Evolutionary conservation across 768 basidiomycete species (phyloP).

Genomic region (Lyophyllum atratum): DNA sequence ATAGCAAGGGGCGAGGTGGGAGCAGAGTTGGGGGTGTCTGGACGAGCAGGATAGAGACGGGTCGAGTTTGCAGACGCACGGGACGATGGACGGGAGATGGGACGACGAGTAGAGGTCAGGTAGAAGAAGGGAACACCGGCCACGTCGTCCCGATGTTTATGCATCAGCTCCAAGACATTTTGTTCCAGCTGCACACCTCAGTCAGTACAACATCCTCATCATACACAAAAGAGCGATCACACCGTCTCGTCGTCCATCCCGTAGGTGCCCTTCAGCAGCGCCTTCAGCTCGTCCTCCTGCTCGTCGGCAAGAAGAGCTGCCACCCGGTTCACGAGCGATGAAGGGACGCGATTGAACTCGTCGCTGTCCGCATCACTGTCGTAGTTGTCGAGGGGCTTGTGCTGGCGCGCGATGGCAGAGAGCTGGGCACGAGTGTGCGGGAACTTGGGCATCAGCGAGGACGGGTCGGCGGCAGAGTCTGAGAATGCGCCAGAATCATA

Average conservation of each 20-base stretch:
- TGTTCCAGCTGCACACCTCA: conserved; percentile 67
- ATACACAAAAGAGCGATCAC: conserved; percentile 28
- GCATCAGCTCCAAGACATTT: conserved; percentile 92
- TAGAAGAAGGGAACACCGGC: conserved; percentile 83
- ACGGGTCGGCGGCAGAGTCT: conserved; percentile 3
- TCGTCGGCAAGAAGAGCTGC: conserved; percentile 76
- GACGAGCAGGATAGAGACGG: conserved; percentile 61
- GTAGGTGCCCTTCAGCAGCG: conserved; percentile 68
- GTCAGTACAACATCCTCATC: conserved; percentile 14
- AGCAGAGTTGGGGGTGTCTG: conserved; percentile 75
- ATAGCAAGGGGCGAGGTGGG: conserved; percentile 77
- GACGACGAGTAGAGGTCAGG: conserved; percentile 77
- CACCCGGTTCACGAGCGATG: conserved; percentile 68
- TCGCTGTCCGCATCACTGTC: conserved; percentile 62
- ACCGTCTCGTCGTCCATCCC: conserved; percentile 72
- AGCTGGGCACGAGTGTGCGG: conserved; percentile 86
- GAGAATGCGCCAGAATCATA: conserved; percentile 10
- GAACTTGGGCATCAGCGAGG: conserved; percentile 46
- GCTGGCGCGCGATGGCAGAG: conserved; percentile 69
- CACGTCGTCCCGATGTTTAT: conserved; percentile 87
- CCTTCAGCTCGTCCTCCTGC: conserved; percentile 85
- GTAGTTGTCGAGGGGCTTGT: conserved; percentile 59
- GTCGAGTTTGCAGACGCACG: conserved; percentile 68
- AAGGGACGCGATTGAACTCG: conserved; percentile 51
- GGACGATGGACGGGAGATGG: conserved; percentile 79